Evolutionary conservation across 257 asterid species (phyloP), one percentile per base, ranked within the genome.

Genomic region (Solanum chaucha): DNA sequence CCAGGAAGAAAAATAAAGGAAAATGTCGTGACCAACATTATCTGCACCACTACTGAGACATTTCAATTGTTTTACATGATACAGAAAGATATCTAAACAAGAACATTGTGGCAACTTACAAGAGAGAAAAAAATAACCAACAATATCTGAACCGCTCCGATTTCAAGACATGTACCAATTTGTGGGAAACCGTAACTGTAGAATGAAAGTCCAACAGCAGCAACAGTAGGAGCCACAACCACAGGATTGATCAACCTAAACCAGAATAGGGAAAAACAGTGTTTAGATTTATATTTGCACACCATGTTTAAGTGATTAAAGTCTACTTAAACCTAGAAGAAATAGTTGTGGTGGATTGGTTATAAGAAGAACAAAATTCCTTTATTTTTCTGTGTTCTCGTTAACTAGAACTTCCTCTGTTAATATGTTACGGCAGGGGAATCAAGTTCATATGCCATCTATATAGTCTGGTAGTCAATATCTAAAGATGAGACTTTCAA

Each of bases 191-290:
- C 99, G 87, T 94, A 97, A 92, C 98, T 93, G 89, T 92, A 96
- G 94, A 97, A 97, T 68, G 99, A 97, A 89, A 97, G 99, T 84
- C 99, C 99, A 83, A 97, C 96, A 35, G 99, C 98, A 28, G 99
- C 99, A 87, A 97, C 87, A 5, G 99, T 96, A 68, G 99, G 99
- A 88, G 99, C 85, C 87, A 97, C 98, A 80, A 97, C 98, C 78
- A 97, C 99, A 71, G 99, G 99, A 88, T 97, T 97, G 89, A 97
- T 97, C 91, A 93, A 91, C 93, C 99, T 95, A 91, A 83, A 88
- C 85, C 88, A 70, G 78, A 64, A 86, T 40, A 24, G 70, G 22
- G 46, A 34, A 86, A 85, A 81, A 48, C 0, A 14, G 74, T 40
- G 28, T 34, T 4, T 4, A 34, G 35, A 34, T 34, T 34, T 34